These are phyloP conservation scores for Zasmidium cellare DNA, from an alignment of 2,329 filamentous ascomycete genomes.

Conservation along the genomic window DNA sequence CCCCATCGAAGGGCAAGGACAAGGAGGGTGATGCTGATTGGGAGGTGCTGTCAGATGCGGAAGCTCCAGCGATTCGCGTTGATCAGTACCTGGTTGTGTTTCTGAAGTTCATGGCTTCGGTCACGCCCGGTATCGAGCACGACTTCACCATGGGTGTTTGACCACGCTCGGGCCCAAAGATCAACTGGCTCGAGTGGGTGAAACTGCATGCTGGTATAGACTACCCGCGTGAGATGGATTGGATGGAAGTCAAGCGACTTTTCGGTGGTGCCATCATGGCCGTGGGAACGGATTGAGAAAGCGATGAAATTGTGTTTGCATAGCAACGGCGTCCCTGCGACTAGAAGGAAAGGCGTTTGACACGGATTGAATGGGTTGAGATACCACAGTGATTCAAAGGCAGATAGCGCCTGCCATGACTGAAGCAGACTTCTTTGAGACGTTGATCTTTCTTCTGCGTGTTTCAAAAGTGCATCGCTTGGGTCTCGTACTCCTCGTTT, in stretches of 20 bases:
- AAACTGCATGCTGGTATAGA: constrained; percentile 28
- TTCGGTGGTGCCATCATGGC: constrained; percentile 33
- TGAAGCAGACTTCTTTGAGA: background rate
- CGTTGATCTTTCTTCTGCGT: background rate
- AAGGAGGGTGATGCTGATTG: constrained; percentile 59
- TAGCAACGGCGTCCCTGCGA: constrained; percentile 8
- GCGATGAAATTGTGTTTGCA: constrained; percentile 4
- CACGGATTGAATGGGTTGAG: background rate
- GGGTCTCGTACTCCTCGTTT: too few relatives aligned
- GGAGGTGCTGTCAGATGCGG: constrained; percentile 63
- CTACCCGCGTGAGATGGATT: constrained; percentile 29
- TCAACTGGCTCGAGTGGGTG: constrained; percentile 23
- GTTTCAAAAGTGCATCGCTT: too few relatives aligned
- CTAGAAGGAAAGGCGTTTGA: constrained; percentile 5
- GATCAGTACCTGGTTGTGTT: constrained; percentile 88
- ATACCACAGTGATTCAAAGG: constrained; percentile 1
- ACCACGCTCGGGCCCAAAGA: constrained; percentile 28
- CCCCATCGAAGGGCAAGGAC: constrained; percentile 39
- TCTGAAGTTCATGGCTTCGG: constrained; percentile 71
- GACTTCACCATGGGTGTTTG: constrained; percentile 96
- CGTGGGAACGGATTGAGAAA: constrained; percentile 27
- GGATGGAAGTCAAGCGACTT: constrained; percentile 32
- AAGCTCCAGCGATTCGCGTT: constrained; percentile 80
- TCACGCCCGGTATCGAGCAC: constrained; percentile 95
- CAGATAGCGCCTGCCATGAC: background rate